A percentile compares a stretch with the other conserved stretches of the same genome.
Conservation (phyloP, 495 filamentous ascomycete species). For the Aspergillus mulundensis region DNA sequence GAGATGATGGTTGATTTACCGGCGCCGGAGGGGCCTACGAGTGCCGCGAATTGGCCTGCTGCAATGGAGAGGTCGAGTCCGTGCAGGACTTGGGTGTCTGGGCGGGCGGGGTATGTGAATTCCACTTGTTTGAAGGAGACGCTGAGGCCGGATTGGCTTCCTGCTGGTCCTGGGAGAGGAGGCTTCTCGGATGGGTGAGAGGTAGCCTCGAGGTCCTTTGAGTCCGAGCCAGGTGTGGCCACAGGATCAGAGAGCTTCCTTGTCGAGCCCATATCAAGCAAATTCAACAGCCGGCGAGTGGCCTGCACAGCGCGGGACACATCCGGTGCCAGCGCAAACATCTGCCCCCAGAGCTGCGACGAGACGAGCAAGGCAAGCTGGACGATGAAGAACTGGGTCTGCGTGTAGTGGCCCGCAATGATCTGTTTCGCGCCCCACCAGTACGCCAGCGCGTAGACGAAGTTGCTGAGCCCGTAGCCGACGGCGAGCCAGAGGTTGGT, state of each 20-base stretch:
- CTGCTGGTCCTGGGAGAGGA: constrained; percentile 5
- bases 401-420: constrained; percentile 50
- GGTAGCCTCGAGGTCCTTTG: constrained; percentile 21
- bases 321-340: constrained; percentile 62
- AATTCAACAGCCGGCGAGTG: constrained; percentile 30
- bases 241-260: constrained; percentile 22
- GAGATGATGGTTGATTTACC: constrained; percentile 59
- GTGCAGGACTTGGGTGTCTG: constrained; percentile 48
- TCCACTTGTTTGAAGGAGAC: constrained; percentile 41
- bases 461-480: constrained; percentile 42
- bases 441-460: constrained; percentile 62
- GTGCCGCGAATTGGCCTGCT: constrained; percentile 54
- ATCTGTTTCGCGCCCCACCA: constrained; percentile 63
- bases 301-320: constrained; percentile 50
- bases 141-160: constrained; percentile 30
- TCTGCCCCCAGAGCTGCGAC: constrained; percentile 60
- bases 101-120: constrained; percentile 59
- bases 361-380: constrained; percentile 54
- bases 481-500: constrained; percentile 37
- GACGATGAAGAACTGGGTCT: constrained; percentile 64
- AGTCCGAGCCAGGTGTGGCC: constrained; percentile 2
- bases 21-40: constrained; percentile 57
- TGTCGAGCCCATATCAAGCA: constrained; percentile 30
- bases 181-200: constrained; percentile 10
- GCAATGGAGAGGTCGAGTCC: constrained; percentile 50